Evolutionary conservation across 2,329 filamentous ascomycete genomes (phyloP).

Genomic region (Torrubiella hemipterigena): DNA sequence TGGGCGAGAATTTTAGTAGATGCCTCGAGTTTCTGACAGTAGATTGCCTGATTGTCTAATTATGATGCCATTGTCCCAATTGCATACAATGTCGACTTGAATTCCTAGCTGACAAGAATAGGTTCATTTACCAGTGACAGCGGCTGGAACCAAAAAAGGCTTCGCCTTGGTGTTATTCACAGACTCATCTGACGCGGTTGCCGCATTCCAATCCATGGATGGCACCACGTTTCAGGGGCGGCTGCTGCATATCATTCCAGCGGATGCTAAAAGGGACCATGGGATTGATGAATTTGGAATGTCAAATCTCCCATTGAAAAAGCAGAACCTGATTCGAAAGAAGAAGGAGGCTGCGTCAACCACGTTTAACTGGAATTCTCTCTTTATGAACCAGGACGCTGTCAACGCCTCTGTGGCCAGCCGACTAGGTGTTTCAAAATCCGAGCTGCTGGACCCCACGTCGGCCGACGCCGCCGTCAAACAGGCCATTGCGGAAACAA

Average conservation of each 20-base stretch:
- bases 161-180: constrained; percentile 79
- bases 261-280: constrained; percentile 66
- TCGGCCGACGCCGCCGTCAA: constrained; percentile 90
- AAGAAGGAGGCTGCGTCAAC: constrained; percentile 67
- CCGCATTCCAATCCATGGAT: constrained; percentile 70
- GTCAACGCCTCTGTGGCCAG: constrained; percentile 83
- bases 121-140: constrained; percentile 77
- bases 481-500: constrained; percentile 92
- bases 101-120: constrained; percentile 29
- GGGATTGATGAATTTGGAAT: constrained; percentile 80
- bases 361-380: constrained; percentile 95
- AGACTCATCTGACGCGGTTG: constrained; percentile 59
- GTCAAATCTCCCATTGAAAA: constrained; percentile 85
- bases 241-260: constrained; percentile 80
- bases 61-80: constrained; percentile 10
- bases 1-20: constrained; percentile 99
- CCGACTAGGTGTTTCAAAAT: constrained; percentile 79
- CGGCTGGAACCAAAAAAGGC: constrained; percentile 67
- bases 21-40: constrained; percentile 77
- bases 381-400: constrained; percentile 97
- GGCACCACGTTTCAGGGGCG: constrained; percentile 85
- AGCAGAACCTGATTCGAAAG: constrained; percentile 81
- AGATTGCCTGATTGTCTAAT: constrained; percentile 16
- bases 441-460: constrained; percentile 87
- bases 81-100: constrained; percentile 4